Evolutionary conservation across 768 basidiomycete species (phyloP), one percentile per base, ranked within the genome.

Genomic region (Gloeopeniophorella convolvens): DNA sequence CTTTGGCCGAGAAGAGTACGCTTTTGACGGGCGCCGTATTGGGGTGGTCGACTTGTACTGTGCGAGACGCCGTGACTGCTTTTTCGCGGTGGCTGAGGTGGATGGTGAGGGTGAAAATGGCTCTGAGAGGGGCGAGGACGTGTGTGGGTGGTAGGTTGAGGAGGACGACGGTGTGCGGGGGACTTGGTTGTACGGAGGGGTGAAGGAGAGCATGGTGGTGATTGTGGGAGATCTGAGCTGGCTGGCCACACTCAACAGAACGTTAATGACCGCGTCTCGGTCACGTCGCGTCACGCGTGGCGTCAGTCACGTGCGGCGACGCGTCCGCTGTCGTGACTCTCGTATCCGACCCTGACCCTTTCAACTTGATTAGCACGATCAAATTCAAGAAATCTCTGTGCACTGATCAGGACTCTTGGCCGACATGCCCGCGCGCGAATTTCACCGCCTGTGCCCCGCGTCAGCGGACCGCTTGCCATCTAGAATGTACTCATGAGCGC

Each of bases 21-120:
- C 45, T 24, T 40, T 36, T 20, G 56, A 50, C 33, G 43, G 44
- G 31, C 54, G 44, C 31, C 42, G 53, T 8, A 50, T 36, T 15
- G 55, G 45, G 18, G 45, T 23, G 21, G 16, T 55, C 13, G 55
- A 44, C 36, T 58, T 58, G 44, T 58, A 58, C 31, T 58, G 50
- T 10, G 57, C 37, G 16, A 48, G 40, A 18, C 57, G 57, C 18
- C 48, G 55, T 13, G 54, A 49, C 43, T 54, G 46, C n/a, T 33
- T 45, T 30, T 54, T 56, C 15, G 47, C 20, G 4, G 45, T 45
- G 11, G 44, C 31, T 2, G 54, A 51, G 6, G 37, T 20, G 18
- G 50, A 55, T 0, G 50, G 54, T 1, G 54, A 45, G 10, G 55
- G 50, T 8, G 57, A 53, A 9, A 57, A 52, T 1, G 47, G 27